Base-by-base conservation (phyloP, 2,329 filamentous ascomycete genomes). In the Fusarium sp. region DNA sequence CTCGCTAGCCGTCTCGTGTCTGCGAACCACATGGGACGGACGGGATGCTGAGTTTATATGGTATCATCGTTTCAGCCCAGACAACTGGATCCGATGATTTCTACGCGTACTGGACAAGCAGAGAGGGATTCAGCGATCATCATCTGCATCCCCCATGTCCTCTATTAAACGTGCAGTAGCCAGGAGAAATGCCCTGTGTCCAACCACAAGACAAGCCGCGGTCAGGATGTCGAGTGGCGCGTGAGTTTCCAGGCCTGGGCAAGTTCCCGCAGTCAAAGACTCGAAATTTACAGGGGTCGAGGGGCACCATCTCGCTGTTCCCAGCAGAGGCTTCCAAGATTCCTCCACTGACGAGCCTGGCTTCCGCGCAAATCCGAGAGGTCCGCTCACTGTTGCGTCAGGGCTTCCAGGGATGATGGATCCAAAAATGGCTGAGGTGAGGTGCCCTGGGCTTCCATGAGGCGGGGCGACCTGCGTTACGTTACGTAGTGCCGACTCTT, bases 381-480 rank as follows among this genome's bases (percentile, higher is more conserved):
- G 54, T 47, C 71, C 71, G 71, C 47, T 51, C 70, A 39, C 57
- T 64, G 66, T 73, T 73, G 70, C 70, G 70, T 73, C 70, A 73
- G 66, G 66, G 41, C 45, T 62, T 51, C 38, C 61, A 71, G 36
- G 57, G 70, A 54, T 54, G 50, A n/a, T 39, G 50, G 33, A 55
- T 64, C 70, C 63, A 65, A 70, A 70, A 70, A 71, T 66, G 61
- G 55, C 58, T 53, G 47, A 24, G 47, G 15, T 45, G 28, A 50
- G 45, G 28, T 33, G 31, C 35, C n/a, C 41, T 42, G 54, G 44
- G 26, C 57, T 62, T 57, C 63, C 55, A 51, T 41, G 56, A 61
- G 59, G 70, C 70, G 70, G 69, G 69, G 69, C 69, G 48, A 53
- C 55, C 54, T 72, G 56, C 55, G 63, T 68, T 67, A 66, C 56